Percentiles rank a stretch among this genome's conserved stretches.
Evolutionary conservation across 2,329 filamentous ascomycete species (phyloP).

Genomic region (Trichoderma sp.): DNA sequence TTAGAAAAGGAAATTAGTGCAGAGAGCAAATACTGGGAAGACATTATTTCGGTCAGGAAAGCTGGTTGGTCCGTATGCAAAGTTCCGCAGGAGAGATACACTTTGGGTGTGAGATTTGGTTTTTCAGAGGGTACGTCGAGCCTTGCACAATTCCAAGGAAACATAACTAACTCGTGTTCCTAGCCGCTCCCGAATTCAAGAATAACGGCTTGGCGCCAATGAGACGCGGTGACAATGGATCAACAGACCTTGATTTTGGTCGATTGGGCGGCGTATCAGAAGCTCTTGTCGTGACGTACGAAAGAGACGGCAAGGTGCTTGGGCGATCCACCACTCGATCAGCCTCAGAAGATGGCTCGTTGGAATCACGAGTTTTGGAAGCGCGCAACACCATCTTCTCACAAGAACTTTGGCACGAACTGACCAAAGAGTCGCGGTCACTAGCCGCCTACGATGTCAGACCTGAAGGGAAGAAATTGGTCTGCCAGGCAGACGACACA

Average conservation of each 20-base stretch:
- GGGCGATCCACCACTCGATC: conserved; percentile 56
- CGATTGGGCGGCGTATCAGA: conserved; percentile 50
- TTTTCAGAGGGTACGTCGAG: conserved; percentile 66
- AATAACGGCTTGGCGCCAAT: conserved; percentile 79
- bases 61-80: conserved; percentile 84
- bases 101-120: conserved; percentile 83
- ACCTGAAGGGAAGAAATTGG: conserved; percentile 57
- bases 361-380: conserved; percentile 69
- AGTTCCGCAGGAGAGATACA: conserved; percentile 68
- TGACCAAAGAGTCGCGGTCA: conserved; percentile 75
- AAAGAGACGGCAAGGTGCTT: conserved; percentile 54
- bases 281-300: conserved; percentile 66
- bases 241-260: conserved; percentile 69
- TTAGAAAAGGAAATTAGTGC: conserved; percentile 73
- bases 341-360: conserved; percentile 49
- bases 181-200: conserved; percentile 56
- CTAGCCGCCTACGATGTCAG: conserved; percentile 70
- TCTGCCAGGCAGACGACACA: conserved; percentile 51
- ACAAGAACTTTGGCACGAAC: conserved; percentile 87
- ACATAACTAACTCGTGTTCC: conserved; percentile 28
- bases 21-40: conserved; percentile 86
- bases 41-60: conserved; percentile 76
- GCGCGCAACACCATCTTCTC: conserved; percentile 77
- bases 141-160: not conserved
- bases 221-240: conserved; percentile 70